A percentile compares a stretch with the other conserved stretches of the same genome.
These are phyloP conservation scores for Neofusicoccum umdonicola DNA, from an alignment of 2,329 filamentous ascomycete genomes.

Conservation along the genomic window DNA sequence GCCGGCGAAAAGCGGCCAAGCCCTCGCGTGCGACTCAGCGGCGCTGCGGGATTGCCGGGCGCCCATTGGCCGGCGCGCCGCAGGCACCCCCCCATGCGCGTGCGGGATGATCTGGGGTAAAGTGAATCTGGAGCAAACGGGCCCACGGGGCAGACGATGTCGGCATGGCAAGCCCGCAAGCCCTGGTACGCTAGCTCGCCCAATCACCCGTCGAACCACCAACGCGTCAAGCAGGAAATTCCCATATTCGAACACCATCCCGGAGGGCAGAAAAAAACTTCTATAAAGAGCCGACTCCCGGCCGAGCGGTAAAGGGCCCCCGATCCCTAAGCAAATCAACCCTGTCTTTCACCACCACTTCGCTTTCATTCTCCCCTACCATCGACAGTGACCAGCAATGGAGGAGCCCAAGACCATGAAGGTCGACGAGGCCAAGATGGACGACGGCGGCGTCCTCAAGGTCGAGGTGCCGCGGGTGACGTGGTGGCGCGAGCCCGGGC, in stretches of 20 bases:
- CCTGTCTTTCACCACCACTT: neutral
- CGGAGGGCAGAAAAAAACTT: too few species aligned
- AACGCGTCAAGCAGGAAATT: too few species aligned
- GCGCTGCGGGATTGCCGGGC: neutral
- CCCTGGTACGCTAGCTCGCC: too few species aligned
- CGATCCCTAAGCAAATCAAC: too few species aligned
- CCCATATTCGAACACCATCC: too few species aligned
- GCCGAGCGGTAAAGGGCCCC: too few species aligned
- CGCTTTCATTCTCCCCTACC: too few species aligned
- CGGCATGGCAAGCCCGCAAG: too few species aligned
- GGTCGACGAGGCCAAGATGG: neutral
- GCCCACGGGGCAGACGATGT: neutral
- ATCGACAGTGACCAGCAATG: neutral
- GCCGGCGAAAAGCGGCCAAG: too few species aligned
- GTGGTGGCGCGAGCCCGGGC: conserved; percentile 31
- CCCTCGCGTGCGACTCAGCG: neutral
- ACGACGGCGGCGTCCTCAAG: neutral
- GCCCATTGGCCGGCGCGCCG: neutral
- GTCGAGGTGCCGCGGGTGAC: conserved; percentile 31
- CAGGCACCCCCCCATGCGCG: neutral
- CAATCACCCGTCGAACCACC: neutral
- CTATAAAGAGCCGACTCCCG: too few species aligned
- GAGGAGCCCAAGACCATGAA: neutral
- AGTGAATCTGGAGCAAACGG: conserved; percentile 2
- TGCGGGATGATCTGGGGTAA: conserved; percentile 11